These are phyloP conservation scores for Fimicolochytrium jonesii DNA, from an alignment of 192 early-diverging fungal genomes.

Conservation along the genomic window DNA sequence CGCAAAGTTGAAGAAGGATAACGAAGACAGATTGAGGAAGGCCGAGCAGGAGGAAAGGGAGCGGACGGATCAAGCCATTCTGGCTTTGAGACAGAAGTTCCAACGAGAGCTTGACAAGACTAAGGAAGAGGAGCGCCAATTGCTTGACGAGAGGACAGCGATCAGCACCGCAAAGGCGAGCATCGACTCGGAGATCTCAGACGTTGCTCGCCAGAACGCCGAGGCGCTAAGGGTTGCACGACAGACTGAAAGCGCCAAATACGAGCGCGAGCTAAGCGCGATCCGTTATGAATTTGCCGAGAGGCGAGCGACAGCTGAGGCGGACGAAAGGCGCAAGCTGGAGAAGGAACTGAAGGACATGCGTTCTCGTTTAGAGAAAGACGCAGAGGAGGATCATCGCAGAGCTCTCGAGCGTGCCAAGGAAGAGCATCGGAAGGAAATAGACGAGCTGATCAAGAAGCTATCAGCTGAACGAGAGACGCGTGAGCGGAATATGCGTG, in stretches of 20 bases:
- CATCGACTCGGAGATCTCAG: not conserved
- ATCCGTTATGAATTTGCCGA: not conserved
- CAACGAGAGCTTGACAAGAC: not conserved
- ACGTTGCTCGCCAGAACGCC: slow-evolving; percentile 2
- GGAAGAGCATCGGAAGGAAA: slow-evolving; percentile 3
- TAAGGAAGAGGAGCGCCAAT: no score
- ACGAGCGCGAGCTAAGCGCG: not conserved
- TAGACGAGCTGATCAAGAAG: not conserved
- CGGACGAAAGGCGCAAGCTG: not conserved
- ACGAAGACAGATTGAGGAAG: not conserved
- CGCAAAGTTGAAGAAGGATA: not conserved
- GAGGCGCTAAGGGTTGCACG: slow-evolving; percentile 1
- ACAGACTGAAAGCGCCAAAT: not conserved
- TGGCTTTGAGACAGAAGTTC: not conserved
- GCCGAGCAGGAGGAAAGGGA: not conserved
- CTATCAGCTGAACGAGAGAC: not conserved
- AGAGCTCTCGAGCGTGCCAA: not conserved
- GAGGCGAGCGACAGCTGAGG: not conserved
- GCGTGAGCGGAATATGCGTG: not conserved
- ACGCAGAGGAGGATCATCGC: no score
- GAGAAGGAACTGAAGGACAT: not conserved
- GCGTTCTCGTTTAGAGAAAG: no score
- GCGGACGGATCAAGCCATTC: not conserved
- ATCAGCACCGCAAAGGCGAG: no score
- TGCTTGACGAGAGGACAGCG: no score